A percentile compares a stretch with the other conserved stretches of the same genome.
Conservation (phyloP, 495 filamentous ascomycete genomes). For the Aspergillus sparsus region DNA sequence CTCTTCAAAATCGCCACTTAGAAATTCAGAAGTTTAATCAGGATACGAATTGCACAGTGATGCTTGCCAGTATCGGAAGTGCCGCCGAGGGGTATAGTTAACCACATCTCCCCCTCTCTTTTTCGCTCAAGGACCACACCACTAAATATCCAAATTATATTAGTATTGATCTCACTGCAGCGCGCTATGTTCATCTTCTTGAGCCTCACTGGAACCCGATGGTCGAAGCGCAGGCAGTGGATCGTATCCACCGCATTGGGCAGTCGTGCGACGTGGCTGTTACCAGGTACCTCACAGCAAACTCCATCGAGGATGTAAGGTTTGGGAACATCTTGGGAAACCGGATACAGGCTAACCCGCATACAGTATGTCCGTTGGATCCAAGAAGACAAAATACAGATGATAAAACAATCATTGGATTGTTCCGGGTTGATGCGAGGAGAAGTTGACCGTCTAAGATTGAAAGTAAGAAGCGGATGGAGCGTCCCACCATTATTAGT, state of each 20-base stretch:
- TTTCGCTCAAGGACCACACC: no score
- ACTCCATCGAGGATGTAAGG: slow-evolving; percentile 1
- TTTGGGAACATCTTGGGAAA: not conserved
- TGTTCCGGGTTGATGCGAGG: not conserved
- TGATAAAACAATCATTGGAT: not conserved
- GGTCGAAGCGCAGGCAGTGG: not conserved
- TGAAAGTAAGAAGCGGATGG: not conserved
- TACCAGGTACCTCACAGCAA: slow-evolving; percentile 3
- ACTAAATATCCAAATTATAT: not conserved
- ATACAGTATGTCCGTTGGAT: slow-evolving; percentile 5
- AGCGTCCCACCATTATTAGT: not conserved
- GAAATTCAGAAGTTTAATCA: not conserved
- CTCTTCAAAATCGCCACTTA: not conserved
- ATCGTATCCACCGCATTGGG: not conserved
- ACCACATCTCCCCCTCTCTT: not conserved
- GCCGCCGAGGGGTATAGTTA: slow-evolving; percentile 4
- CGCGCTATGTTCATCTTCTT: not conserved
- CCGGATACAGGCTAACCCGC: not conserved
- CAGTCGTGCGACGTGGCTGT: slow-evolving; percentile 1
- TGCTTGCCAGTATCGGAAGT: slow-evolving; percentile 9
- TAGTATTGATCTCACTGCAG: not conserved
- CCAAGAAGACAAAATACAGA: slow-evolving; percentile 3
- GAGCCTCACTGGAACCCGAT: slow-evolving; percentile 9
- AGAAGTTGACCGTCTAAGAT: not conserved
- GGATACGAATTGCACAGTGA: not conserved